phyloP scores from a whole-genome alignment of 192 early-diverging fungal species.

The Coemansia erecta region DNA sequence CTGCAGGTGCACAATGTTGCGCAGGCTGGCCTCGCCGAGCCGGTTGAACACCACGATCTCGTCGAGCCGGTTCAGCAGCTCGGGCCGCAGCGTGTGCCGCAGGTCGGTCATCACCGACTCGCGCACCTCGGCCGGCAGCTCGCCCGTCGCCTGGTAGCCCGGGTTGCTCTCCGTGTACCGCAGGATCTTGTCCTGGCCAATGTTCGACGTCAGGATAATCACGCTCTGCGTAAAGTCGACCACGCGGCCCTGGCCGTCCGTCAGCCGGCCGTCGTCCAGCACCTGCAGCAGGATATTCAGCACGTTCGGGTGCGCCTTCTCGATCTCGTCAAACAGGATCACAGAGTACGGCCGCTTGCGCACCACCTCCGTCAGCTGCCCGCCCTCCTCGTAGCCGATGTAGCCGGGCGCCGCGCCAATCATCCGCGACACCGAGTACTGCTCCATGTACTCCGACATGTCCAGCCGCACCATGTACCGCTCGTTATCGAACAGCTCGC shows the following conservation, averaged over 20 bases:
- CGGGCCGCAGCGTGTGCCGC: conserved; percentile 77
- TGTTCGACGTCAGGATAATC: conserved; percentile 93
- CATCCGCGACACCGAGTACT: conserved; percentile 81
- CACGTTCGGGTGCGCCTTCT: conserved; percentile 90
- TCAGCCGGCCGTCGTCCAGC: conserved; percentile 93
- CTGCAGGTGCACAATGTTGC: conserved; percentile 72
- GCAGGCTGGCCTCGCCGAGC: conserved; percentile 60
- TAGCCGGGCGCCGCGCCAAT: conserved; percentile 97
- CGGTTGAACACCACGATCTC: conserved; percentile 89
- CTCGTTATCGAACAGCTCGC: conserved; percentile 95
- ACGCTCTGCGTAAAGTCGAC: conserved; percentile 96
- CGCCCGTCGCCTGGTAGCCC: conserved; percentile 19
- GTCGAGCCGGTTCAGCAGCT: conserved; percentile 95
- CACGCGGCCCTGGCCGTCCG: conserved; percentile 88
- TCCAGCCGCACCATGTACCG: conserved; percentile 95
- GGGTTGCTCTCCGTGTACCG: conserved; percentile 29
- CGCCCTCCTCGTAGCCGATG: conserved; percentile 94
- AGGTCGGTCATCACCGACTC: conserved; percentile 81
- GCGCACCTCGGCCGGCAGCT: conserved; percentile 44
- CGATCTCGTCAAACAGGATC: conserved; percentile 96
- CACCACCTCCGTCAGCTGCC: conserved; percentile 92
- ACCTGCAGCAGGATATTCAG: conserved; percentile 78
- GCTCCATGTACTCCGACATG: conserved; percentile 98
- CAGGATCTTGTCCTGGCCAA: conserved; percentile 68
- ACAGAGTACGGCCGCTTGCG: conserved; percentile 90